Evolutionary conservation across 2,329 filamentous ascomycete genomes (phyloP).

Genomic region (Zasmidium citrigriseum): DNA sequence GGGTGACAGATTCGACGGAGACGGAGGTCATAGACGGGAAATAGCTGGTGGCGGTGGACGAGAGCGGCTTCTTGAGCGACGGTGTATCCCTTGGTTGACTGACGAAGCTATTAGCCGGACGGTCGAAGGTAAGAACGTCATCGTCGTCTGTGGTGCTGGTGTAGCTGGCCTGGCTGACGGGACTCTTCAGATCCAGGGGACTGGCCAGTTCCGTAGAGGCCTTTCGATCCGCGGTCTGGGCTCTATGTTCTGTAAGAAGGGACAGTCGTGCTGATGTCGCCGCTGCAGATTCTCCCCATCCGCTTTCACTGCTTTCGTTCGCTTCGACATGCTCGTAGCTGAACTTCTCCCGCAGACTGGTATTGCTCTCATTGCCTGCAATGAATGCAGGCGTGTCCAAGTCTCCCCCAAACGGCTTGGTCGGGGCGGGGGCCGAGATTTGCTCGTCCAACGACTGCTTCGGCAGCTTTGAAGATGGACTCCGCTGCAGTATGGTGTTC

Average conservation of each 20-base stretch:
- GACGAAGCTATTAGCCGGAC: slow-evolving; percentile 29
- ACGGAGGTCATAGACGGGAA: slow-evolving; percentile 25
- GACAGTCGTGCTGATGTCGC: slow-evolving; percentile 29
- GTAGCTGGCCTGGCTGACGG: slow-evolving; percentile 57
- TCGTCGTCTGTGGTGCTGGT: slow-evolving; percentile 84
- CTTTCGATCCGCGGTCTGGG: slow-evolving; percentile 10
- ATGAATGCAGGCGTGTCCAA: slow-evolving; percentile 3
- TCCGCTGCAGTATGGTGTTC: slow-evolving; percentile 38
- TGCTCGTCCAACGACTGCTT: slow-evolving; percentile 12
- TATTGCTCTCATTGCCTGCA: slow-evolving; percentile 10
- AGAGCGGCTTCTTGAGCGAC: slow-evolving; percentile 22
- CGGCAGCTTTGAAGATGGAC: slow-evolving; percentile 34
- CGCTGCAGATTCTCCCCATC: slow-evolving; percentile 35
- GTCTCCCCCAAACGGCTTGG: background rate
- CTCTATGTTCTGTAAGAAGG: slow-evolving; percentile 29
- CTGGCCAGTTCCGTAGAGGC: slow-evolving; percentile 25
- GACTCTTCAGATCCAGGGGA: slow-evolving; percentile 34
- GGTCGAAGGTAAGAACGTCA: slow-evolving; percentile 66
- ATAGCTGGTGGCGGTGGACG: slow-evolving; percentile 28
- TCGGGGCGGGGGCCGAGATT: background rate
- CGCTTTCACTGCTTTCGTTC: slow-evolving; percentile 27
- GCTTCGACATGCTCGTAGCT: slow-evolving; percentile 40
- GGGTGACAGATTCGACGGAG: slow-evolving; percentile 19
- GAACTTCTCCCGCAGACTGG: slow-evolving; percentile 29
- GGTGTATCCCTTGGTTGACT: slow-evolving; percentile 9